These are phyloP conservation scores for Hypoxylon sp. DNA, from an alignment of 2,329 filamentous ascomycete genomes.

Conservation along the genomic window DNA sequence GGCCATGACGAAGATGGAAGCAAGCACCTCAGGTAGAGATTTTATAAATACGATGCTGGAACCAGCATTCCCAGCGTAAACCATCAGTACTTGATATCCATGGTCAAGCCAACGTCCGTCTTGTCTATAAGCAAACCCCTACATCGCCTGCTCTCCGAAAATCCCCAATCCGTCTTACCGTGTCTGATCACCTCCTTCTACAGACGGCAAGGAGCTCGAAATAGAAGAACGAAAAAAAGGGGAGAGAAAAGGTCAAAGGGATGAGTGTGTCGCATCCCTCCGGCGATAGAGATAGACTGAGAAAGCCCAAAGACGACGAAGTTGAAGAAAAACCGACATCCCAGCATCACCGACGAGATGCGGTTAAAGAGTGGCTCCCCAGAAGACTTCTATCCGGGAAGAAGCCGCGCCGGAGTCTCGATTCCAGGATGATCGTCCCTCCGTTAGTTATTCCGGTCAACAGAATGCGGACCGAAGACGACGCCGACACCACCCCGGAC, in stretches of 20 bases:
- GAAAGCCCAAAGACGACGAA: not conserved
- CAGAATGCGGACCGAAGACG: not conserved
- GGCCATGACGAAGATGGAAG: constrained; percentile 12
- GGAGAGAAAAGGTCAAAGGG: not conserved
- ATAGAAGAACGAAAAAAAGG: too few species aligned
- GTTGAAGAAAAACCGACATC: not conserved
- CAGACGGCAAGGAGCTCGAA: too few species aligned
- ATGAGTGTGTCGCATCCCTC: not conserved
- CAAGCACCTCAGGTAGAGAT: constrained; percentile 18
- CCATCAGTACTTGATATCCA: not conserved
- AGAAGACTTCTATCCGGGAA: not conserved
- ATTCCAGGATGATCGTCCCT: not conserved
- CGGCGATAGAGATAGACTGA: not conserved
- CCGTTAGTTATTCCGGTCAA: not conserved
- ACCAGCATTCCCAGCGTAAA: not conserved
- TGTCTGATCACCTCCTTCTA: not conserved
- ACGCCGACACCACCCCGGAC: not conserved
- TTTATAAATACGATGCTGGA: constrained; percentile 3
- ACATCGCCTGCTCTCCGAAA: not conserved
- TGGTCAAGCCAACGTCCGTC: not conserved
- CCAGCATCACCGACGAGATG: not conserved
- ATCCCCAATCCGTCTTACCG: not conserved
- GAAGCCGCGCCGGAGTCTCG: not conserved
- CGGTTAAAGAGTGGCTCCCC: constrained; percentile 4
- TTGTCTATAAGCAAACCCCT: not conserved